Conservation (phyloP, 2,329 filamentous ascomycete genomes). For the Epichloe bromicola region DNA sequence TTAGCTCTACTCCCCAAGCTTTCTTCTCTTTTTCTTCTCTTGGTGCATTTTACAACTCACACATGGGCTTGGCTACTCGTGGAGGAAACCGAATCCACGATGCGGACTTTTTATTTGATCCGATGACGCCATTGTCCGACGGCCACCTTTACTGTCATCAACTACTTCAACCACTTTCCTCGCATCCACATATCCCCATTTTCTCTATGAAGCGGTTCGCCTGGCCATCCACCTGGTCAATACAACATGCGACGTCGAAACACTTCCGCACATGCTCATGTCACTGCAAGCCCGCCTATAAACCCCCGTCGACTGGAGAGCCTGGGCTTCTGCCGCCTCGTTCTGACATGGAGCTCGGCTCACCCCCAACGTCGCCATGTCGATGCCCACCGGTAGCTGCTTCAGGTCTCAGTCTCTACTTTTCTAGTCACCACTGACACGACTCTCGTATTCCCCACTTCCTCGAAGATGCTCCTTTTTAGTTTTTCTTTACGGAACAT, state of each 20-base stretch:
- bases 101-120: neutral
- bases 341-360: neutral
- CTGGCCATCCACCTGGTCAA: neutral
- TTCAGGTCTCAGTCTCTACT: conserved; percentile 14
- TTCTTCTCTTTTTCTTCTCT: conserved; percentile 4
- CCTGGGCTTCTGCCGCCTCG: neutral
- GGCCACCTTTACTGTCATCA: neutral
- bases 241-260: neutral
- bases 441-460: conserved; percentile 6
- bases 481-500: neutral
- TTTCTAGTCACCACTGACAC: conserved; percentile 12
- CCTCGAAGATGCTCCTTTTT: conserved; percentile 7
- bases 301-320: neutral
- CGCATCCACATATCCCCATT: neutral
- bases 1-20: conserved; percentile 14
- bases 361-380: neutral
- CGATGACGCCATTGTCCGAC: neutral
- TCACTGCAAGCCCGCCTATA: neutral
- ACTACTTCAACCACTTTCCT: neutral
- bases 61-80: conserved; percentile 3
- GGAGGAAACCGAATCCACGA: neutral
- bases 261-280: conserved; percentile 1
- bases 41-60: neutral
- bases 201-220: neutral
- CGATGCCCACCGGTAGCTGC: neutral